Base-by-base conservation (phyloP, 306 rosid genomes). In the Leucaena leucocephala region DNA sequence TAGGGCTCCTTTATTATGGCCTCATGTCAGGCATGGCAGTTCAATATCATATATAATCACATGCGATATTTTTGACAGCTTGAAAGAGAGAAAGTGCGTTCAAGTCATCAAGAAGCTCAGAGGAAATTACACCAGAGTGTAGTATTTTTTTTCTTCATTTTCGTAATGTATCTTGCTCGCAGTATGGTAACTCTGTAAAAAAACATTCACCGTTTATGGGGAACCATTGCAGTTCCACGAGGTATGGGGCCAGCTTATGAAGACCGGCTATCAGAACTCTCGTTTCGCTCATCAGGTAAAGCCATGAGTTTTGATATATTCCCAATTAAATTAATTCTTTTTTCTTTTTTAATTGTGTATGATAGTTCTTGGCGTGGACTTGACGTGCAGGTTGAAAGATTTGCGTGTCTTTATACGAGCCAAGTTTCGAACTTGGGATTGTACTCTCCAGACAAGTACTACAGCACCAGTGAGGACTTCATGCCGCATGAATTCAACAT, bases 201-300 rank as follows among this genome's bases (percentile, higher is more conserved):
- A 17, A 58, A 68, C 10, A 57, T 57, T 80, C 71, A 83, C 65
- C 39, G 34, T 50, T 83, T 48, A n/a, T 76, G 34, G 55, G 75
- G 74, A 62, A 81, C 54, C 22, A 64, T 74, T 83, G 67, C 87
- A 93, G 99, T 93, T 91, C 85, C 99, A 96, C 48, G 75, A 86
- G 80, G 89, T 90, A 54, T 96, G 99, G 99, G 99, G 99, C 21
- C 99, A 96, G 70, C 99, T 96, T 62, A 90, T 96, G 98, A 96
- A 93, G 88, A 93, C 99, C 52, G 99, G 99, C 65, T 93, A 86
- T 84, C 98, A 96, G 88, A 96, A 93, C 87, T 96, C 99, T 52
- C 95, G 97, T 75, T 96, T 96, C 82, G 97, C 98, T n/a, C 98
- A 96, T 90, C 99, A 96, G 90, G 99, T 96, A 84, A 83, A 74